Conservation (phyloP, 805 yeast species). For the Kodamaea neixiangensis region DNA sequence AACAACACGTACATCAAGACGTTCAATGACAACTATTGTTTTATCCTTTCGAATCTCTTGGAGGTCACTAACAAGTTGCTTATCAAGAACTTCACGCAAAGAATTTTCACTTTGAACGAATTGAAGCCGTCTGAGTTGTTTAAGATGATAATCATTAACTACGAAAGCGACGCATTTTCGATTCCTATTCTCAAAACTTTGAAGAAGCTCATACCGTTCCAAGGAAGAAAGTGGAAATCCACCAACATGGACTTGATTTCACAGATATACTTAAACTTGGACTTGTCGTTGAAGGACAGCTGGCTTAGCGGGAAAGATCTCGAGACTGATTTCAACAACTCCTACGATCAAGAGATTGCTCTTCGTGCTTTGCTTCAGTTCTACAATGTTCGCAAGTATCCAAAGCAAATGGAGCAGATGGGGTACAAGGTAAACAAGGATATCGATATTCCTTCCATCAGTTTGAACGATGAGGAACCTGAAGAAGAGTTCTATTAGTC, state of each 20-base stretch:
- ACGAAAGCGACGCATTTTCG: constrained; percentile 59
- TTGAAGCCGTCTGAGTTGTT: constrained; percentile 63
- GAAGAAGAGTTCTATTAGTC: constrained; percentile 15
- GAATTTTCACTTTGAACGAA: constrained; percentile 65
- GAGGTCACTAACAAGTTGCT: constrained; percentile 58
- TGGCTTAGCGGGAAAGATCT: constrained; percentile 87
- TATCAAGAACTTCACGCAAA: constrained; percentile 64
- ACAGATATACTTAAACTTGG: constrained; percentile 75
- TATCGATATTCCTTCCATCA: constrained; percentile 21
- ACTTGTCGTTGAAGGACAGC: constrained; percentile 71
- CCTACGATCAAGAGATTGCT: constrained; percentile 85
- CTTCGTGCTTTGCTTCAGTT: constrained; percentile 75
- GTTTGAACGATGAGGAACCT: constrained; percentile 18
- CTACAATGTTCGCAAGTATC: constrained; percentile 65
- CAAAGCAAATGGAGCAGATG: constrained; percentile 50
- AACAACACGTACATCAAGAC: constrained; percentile 29
- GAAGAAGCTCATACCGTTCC: constrained; percentile 82
- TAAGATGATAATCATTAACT: constrained; percentile 58
- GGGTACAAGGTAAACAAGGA: constrained; percentile 52
- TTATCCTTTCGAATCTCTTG: constrained; percentile 52
- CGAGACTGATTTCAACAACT: constrained; percentile 70
- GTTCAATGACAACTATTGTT: constrained; percentile 46
- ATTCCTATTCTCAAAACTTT: constrained; percentile 71
- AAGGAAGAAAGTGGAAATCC: constrained; percentile 92
- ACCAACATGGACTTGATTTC: constrained; percentile 92